Conservation (phyloP, 768 basidiomycete species). For the Suillus placidus region DNA sequence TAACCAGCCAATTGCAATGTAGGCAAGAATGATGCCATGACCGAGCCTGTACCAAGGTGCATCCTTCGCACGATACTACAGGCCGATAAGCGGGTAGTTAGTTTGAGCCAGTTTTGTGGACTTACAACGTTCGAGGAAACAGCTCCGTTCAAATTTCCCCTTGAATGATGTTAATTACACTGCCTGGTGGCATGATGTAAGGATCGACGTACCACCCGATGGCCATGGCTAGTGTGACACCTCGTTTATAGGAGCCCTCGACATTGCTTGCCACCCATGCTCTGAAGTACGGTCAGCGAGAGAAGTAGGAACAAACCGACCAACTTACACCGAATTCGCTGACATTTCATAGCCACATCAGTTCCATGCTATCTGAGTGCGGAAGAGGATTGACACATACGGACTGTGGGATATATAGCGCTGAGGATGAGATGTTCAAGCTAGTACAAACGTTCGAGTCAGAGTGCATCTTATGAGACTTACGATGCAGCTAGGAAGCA, state of each 20-base stretch:
- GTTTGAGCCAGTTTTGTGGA: constrained; percentile 13
- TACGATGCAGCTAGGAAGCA: constrained; percentile 72
- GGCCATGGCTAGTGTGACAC: constrained; percentile 68
- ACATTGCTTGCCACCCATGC: constrained; percentile 70
- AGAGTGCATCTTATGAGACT: constrained; percentile 29
- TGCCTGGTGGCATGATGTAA: constrained; percentile 21
- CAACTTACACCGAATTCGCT: constrained; percentile 55
- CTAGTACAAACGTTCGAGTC: constrained; percentile 4
- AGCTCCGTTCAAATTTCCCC: constrained; percentile 71
- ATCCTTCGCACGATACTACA: constrained; percentile 65
- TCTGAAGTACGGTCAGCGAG: not conserved
- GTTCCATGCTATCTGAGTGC: not conserved
- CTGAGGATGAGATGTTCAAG: constrained; percentile 19
- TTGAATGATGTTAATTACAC: constrained; percentile 12
- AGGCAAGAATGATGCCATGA: constrained; percentile 68
- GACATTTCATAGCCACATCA: not conserved
- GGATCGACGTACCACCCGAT: constrained; percentile 50
- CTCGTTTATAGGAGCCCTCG: constrained; percentile 76
- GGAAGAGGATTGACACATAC: constrained; percentile 31
- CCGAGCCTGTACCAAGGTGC: constrained; percentile 71
- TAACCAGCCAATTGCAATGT: constrained; percentile 67
- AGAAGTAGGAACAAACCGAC: constrained; percentile 8
- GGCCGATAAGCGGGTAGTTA: not conserved
- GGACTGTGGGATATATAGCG: constrained; percentile 51
- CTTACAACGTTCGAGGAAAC: constrained; percentile 67